phyloP scores from a whole-genome alignment of 2,329 filamentous ascomycete genomes.

The Scopulariopsis brevicaulis region DNA sequence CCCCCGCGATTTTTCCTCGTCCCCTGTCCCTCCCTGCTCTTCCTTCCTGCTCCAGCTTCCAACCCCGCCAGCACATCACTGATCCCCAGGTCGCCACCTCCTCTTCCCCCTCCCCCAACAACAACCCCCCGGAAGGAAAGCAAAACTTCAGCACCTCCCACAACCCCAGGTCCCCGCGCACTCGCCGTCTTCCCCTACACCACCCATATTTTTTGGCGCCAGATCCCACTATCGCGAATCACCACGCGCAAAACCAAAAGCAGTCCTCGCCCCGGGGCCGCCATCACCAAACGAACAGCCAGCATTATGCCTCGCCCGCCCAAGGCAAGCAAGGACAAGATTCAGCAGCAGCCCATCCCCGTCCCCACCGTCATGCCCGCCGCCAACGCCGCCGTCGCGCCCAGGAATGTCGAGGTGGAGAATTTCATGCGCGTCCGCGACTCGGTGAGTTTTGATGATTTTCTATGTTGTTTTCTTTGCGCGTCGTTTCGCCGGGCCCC shows the following conservation, averaged over 20 bases:
- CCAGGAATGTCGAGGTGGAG: constrained; percentile 48
- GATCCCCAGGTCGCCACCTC: constrained; percentile 8
- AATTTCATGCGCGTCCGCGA: constrained; percentile 74
- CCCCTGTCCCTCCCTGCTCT: constrained; percentile 5
- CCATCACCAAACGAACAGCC: constrained; percentile 1
- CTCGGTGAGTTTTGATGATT: constrained; percentile 48
- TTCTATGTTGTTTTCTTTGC: neutral
- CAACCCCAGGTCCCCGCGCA: neutral
- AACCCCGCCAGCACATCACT: constrained; percentile 6
- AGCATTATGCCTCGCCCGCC: constrained; percentile 31
- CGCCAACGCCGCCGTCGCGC: constrained; percentile 21
- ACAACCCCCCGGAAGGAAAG: constrained; percentile 5
- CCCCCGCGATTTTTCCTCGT: constrained; percentile 11
- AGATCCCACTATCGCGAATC: constrained; percentile 4
- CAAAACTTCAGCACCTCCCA: constrained; percentile 7
- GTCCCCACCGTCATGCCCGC: constrained; percentile 26
- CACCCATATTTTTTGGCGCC: neutral
- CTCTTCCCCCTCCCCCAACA: too few species aligned
- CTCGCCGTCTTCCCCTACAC: neutral
- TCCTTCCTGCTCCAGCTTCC: neutral
- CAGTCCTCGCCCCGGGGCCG: neutral
- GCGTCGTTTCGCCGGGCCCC: neutral
- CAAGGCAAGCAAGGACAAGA: constrained; percentile 26
- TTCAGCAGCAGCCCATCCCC: constrained; percentile 14
- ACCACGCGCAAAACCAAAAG: neutral